Conservation (phyloP, 148 eudicot genomes). For the Persicaria maculosa region DNA sequence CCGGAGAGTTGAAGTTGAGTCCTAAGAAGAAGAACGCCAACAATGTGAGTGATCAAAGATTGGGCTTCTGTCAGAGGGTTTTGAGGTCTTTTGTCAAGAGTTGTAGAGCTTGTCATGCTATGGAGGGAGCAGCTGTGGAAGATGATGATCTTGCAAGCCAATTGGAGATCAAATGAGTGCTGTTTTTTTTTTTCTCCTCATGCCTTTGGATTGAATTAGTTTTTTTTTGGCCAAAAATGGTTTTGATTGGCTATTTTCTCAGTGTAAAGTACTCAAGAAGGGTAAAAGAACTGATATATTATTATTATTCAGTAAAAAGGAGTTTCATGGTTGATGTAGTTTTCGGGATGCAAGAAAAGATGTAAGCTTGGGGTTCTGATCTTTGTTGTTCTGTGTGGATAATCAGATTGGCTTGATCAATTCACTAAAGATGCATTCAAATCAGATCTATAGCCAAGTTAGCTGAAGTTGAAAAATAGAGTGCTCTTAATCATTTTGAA, state of each 20-base stretch:
- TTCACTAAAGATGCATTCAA: not conserved
- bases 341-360: not conserved
- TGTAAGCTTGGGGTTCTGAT: not conserved
- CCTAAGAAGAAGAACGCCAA: conserved; percentile 18
- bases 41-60: not conserved
- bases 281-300: not conserved
- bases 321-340: not conserved
- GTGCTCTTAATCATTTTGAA: not conserved
- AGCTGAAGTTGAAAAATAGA: not conserved
- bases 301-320: not conserved
- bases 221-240: not conserved
- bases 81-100: conserved; percentile 46
- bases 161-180: conserved; percentile 8
- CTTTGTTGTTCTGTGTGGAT: not conserved
- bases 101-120: conserved; percentile 74
- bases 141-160: conserved; percentile 11
- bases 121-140: conserved; percentile 21
- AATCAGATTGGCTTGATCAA: conserved; percentile 3
- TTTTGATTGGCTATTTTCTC: conserved; percentile 6
- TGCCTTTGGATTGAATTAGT: not conserved
- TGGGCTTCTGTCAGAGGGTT: conserved; percentile 35
- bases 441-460: not conserved
- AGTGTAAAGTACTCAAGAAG: not conserved
- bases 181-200: not conserved
- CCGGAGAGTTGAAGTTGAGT: conserved; percentile 11